Evolutionary conservation across 164 flowering plant species (phyloP).

Genomic region (Malania oleifera): DNA sequence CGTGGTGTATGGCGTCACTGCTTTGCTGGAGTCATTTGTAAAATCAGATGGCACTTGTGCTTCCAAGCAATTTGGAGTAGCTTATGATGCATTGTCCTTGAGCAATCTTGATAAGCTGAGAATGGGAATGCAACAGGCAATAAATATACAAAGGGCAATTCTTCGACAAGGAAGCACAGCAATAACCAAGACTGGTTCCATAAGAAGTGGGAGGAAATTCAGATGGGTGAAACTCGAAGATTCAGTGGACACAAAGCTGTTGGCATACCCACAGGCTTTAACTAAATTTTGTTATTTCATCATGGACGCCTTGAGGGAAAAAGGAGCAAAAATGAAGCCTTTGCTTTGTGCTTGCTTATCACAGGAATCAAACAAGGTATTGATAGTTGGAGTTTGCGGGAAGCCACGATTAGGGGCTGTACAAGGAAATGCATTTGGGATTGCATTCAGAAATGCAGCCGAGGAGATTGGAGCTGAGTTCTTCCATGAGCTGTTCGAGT

Average conservation of each 20-base stretch:
- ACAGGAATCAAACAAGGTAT: slow-evolving; percentile 54
- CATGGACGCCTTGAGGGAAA: slow-evolving; percentile 90
- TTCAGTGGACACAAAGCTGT: slow-evolving; percentile 63
- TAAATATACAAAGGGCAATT: slow-evolving; percentile 74
- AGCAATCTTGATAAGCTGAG: slow-evolving; percentile 68
- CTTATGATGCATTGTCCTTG: slow-evolving; percentile 77
- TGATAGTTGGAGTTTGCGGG: slow-evolving; percentile 87
- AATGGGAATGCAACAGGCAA: slow-evolving; percentile 80
- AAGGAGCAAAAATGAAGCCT: slow-evolving; percentile 93
- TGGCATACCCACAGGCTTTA: slow-evolving; percentile 89
- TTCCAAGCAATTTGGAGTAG: slow-evolving; percentile 76
- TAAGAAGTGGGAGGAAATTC: slow-evolving; percentile 86
- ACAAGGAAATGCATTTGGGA: slow-evolving; percentile 89
- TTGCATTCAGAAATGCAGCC: slow-evolving; percentile 83
- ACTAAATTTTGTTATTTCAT: slow-evolving; percentile 86
- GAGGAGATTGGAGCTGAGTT: slow-evolving; percentile 76
- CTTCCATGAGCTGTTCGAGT: slow-evolving; percentile 87
- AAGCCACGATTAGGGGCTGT: slow-evolving; percentile 82
- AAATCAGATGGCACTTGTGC: slow-evolving; percentile 59
- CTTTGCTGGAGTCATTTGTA: slow-evolving; percentile 72
- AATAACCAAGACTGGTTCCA: slow-evolving; percentile 74
- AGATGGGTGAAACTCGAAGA: slow-evolving; percentile 95
- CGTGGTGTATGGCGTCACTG: slow-evolving; percentile 89
- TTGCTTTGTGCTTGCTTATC: slow-evolving; percentile 78
- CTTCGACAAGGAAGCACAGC: slow-evolving; percentile 92